Conservation (phyloP, 306 rosid genomes). For the Rosa rugosa region DNA sequence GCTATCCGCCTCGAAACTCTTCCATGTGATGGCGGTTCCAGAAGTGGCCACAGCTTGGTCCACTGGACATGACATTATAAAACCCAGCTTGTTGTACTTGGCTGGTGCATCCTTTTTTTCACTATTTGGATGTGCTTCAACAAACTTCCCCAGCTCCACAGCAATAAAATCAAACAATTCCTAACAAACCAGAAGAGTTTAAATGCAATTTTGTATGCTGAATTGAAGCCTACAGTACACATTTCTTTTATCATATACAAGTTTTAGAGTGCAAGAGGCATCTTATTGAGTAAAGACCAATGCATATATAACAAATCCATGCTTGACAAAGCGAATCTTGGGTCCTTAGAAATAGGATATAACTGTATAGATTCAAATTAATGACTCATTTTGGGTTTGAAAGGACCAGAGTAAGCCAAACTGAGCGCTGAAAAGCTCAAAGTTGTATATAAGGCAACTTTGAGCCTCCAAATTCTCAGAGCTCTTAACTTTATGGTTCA, state of each 20-base stretch:
- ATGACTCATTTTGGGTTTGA: too few species aligned
- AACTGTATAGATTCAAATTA: too few species aligned
- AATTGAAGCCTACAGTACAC: background rate
- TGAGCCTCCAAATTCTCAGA: background rate
- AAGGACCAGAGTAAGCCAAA: background rate
- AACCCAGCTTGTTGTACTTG: slow-evolving; percentile 47
- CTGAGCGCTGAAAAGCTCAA: too few species aligned
- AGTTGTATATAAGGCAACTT: background rate
- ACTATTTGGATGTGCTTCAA: slow-evolving; percentile 35
- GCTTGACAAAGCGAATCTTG: too few species aligned
- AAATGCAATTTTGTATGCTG: background rate
- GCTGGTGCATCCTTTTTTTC: background rate
- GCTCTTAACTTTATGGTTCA: too few species aligned
- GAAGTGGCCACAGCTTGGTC: slow-evolving; percentile 31
- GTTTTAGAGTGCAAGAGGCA: background rate
- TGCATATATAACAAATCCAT: too few species aligned
- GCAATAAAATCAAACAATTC: slow-evolving; percentile 55
- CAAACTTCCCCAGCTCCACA: slow-evolving; percentile 55
- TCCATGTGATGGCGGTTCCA: slow-evolving; percentile 41
- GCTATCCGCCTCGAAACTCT: slow-evolving; percentile 43
- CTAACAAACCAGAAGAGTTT: slow-evolving; percentile 24
- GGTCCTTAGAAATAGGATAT: too few species aligned
- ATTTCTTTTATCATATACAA: background rate
- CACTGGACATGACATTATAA: slow-evolving; percentile 48
- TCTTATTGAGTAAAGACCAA: background rate